A percentile compares a stretch with the other conserved stretches of the same genome.
Conservation (phyloP, 2,329 filamentous ascomycete species). For the Fusarium fracticaudum region DNA sequence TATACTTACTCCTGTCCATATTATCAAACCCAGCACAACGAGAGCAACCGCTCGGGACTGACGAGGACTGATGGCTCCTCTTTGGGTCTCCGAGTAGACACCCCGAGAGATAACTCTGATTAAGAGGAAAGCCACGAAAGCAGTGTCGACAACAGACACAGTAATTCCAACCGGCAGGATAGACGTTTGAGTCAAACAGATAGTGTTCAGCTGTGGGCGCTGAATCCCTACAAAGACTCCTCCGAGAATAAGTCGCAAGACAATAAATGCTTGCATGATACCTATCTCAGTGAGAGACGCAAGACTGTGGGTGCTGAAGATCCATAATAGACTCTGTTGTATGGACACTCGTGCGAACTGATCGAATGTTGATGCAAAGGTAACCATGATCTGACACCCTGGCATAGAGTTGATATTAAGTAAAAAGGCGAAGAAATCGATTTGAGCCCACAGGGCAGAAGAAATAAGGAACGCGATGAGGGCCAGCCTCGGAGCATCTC, state of each 20-base stretch:
- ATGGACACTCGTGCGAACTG: constrained; percentile 64
- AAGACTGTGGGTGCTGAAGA: constrained; percentile 52
- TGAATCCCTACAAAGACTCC: constrained; percentile 65
- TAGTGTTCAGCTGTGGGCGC: constrained; percentile 60
- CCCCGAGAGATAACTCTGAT: constrained; percentile 53
- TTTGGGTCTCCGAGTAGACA: constrained; percentile 46
- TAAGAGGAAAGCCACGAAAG: constrained; percentile 55
- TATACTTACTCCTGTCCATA: constrained; percentile 65
- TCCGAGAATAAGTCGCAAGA: constrained; percentile 61
- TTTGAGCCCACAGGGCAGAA: constrained; percentile 63
- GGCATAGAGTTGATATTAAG: constrained; percentile 54
- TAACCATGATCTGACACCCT: constrained; percentile 62
- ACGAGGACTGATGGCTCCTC: constrained; percentile 38
- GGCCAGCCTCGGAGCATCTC: constrained; percentile 71
- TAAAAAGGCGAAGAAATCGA: constrained; percentile 61
- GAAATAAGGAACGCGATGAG: constrained; percentile 64
- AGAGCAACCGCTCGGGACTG: constrained; percentile 55
- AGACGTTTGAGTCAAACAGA: constrained; percentile 61
- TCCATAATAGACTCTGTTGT: constrained; percentile 65
- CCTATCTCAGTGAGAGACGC: constrained; percentile 49
- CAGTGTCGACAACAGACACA: constrained; percentile 56
- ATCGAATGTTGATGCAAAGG: constrained; percentile 65
- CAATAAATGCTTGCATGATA: constrained; percentile 58
- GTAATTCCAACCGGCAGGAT: constrained; percentile 56
- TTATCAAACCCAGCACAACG: constrained; percentile 55